Evolutionary conservation across 2,329 filamentous ascomycete genomes (phyloP).

Genomic region (Byssothecium circinans): DNA sequence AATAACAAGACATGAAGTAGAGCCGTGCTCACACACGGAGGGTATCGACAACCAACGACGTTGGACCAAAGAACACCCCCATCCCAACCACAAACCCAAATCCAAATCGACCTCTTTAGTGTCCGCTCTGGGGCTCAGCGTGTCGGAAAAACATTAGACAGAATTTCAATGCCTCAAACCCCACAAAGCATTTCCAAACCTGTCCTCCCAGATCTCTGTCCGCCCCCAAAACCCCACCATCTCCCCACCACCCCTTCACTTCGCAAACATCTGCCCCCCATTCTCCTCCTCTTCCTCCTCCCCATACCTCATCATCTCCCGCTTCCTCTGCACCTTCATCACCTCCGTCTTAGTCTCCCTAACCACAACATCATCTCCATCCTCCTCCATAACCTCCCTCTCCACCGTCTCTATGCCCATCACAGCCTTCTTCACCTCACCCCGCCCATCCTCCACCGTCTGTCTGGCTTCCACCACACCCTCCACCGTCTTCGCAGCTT

Average conservation of each 20-base stretch:
- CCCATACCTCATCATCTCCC: background rate
- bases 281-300: background rate
- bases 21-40: background rate
- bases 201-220: no score
- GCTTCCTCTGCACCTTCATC: no score
- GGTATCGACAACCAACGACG: no score
- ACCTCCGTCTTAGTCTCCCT: background rate
- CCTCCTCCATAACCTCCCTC: background rate
- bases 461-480: no score
- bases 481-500: no score
- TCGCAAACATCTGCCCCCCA: background rate
- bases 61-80: no score
- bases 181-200: no score
- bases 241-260: background rate
- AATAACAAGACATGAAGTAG: background rate
- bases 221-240: no score
- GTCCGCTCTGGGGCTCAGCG: no score
- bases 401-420: background rate
- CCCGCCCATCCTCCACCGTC: background rate
- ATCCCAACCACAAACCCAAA: background rate
- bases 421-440: background rate
- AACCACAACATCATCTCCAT: background rate
- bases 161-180: no score
- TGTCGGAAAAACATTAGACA: no score
- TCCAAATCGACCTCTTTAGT: no score